Base-by-base conservation (phyloP, 805 yeast species). In the Candida argentea region DNA sequence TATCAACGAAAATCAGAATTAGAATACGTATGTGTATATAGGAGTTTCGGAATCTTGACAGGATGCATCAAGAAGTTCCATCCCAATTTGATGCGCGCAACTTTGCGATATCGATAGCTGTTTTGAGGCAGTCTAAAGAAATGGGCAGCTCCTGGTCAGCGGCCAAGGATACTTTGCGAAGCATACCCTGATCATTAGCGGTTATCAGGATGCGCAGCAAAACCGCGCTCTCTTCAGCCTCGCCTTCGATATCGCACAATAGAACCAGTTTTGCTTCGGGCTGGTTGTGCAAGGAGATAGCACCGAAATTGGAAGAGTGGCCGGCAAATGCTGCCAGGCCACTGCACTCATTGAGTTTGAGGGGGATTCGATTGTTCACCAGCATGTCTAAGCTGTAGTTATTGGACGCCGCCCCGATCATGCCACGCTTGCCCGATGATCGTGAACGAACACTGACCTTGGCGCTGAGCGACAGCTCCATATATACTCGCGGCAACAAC, bases 221-320 rank as follows among this genome's bases (percentile, higher is more conserved):
- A 3, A 77, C 63, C 18, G 75, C 63, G 8, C 59, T 44, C 43
- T 84, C 93, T 50, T 85, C 95, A 4, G 86, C 79, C 35, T 80
- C 89, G 9, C 93, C 93, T 47, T 84, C 93, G 22, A 83, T 43
- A 46, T 85, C 95, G 1, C 82, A 75, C 26, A 85, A 48, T 10
- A 83, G 42, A 0, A 73, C 57, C 2, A 68, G 38, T 4, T 33
- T 39, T 18, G 7, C 9, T 18, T 7, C 7, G 9, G 7, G 20
- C 9, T 15, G 63, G 3, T 55, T 52, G 15, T 62, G 61, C 7
- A 61, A 28, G 23, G 61, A 67, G 11, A 68, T 64, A 1, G 79
- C 52, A 8, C 93, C 94, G 47, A 71, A 76, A 29, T 75, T 71
- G 7, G 65, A 56, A n/a, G 63, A 46, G 41, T 62, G 47, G 2